Evolutionary conservation across 108 stramenopile species (phyloP).

Genomic region (Heterococcus sp.): DNA sequence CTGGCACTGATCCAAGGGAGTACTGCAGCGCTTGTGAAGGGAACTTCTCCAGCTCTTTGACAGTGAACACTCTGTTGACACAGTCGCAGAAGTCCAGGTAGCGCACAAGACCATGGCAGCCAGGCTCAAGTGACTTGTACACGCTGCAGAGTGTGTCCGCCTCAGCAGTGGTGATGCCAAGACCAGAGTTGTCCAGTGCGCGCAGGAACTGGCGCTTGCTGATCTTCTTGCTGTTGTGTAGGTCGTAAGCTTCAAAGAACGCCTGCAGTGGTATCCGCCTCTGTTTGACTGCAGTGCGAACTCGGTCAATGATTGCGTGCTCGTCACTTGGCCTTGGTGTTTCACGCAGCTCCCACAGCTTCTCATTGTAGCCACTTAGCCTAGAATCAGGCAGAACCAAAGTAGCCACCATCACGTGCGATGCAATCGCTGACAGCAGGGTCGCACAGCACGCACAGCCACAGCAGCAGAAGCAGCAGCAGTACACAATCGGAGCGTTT

Average conservation of each 20-base stretch:
- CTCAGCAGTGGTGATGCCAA: constrained; percentile 9
- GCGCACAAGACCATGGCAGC: background rate
- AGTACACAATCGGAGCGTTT: no score
- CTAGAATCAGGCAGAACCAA: no score
- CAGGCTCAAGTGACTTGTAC: constrained; percentile 12
- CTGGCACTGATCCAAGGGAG: background rate
- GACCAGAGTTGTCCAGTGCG: constrained; percentile 7
- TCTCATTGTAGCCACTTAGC: no score
- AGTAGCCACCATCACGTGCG: no score
- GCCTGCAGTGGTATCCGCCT: constrained; percentile 7
- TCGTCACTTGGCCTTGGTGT: no score
- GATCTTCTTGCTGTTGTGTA: constrained; percentile 8
- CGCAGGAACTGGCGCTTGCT: constrained; percentile 6
- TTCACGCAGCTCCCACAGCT: no score
- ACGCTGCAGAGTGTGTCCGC: constrained; percentile 2
- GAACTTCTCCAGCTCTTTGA: constrained; percentile 6
- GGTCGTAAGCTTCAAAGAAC: constrained; percentile 27
- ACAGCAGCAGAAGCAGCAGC: no score
- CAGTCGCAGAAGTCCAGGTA: constrained; percentile 21
- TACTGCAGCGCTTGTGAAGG: constrained; percentile 1
- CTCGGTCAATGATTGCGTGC: no score
- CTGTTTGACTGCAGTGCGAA: constrained; percentile 13
- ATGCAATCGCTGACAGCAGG: no score
- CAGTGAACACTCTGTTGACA: constrained; percentile 26
- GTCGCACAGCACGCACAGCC: no score